phyloP scores from a whole-genome alignment of 2,329 filamentous ascomycete species.

The Monosporascus ibericus region DNA sequence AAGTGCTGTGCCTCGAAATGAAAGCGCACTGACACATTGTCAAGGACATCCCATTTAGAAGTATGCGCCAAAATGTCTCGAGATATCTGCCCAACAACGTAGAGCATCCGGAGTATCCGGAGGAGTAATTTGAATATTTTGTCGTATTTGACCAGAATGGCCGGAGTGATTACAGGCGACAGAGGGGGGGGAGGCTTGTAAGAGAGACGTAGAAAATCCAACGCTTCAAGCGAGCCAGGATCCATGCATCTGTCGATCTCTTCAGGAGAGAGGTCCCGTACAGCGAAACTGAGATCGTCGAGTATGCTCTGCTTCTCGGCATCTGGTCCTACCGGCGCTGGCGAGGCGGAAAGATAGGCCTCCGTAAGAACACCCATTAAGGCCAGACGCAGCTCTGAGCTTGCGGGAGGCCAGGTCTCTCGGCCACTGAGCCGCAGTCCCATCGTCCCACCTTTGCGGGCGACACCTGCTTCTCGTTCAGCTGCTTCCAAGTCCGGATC shows the following conservation, averaged over 20 bases:
- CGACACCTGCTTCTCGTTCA: slow-evolving; percentile 63
- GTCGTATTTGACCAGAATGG: slow-evolving; percentile 74
- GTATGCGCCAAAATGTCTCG: slow-evolving; percentile 44
- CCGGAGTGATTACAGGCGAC: slow-evolving; percentile 64
- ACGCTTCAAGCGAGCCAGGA: slow-evolving; percentile 72
- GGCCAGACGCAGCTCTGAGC: slow-evolving; percentile 83
- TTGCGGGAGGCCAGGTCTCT: slow-evolving; percentile 86
- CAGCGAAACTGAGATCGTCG: slow-evolving; percentile 72
- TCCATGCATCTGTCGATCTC: slow-evolving; percentile 83
- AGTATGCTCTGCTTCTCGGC: slow-evolving; percentile 43
- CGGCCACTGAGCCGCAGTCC: slow-evolving; percentile 77
- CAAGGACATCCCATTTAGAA: slow-evolving; percentile 28
- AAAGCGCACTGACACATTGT: slow-evolving; percentile 51
- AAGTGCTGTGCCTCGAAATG: slow-evolving; percentile 76
- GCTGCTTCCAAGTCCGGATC: slow-evolving; percentile 75
- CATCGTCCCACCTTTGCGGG: slow-evolving; percentile 65
- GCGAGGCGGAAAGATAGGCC: slow-evolving; percentile 44
- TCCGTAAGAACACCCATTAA: slow-evolving; percentile 81
- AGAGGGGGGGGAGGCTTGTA: slow-evolving; percentile 73
- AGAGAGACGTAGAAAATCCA: slow-evolving; percentile 87
- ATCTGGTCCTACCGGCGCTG: slow-evolving; percentile 20
- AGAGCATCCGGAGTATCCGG: slow-evolving; percentile 71
- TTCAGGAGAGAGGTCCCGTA: slow-evolving; percentile 70
- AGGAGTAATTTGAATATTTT: slow-evolving; percentile 75
- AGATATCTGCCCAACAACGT: slow-evolving; percentile 62